Conservation (phyloP, 1,284 basidiomycete genomes). For the Cerrena zonata region DNA sequence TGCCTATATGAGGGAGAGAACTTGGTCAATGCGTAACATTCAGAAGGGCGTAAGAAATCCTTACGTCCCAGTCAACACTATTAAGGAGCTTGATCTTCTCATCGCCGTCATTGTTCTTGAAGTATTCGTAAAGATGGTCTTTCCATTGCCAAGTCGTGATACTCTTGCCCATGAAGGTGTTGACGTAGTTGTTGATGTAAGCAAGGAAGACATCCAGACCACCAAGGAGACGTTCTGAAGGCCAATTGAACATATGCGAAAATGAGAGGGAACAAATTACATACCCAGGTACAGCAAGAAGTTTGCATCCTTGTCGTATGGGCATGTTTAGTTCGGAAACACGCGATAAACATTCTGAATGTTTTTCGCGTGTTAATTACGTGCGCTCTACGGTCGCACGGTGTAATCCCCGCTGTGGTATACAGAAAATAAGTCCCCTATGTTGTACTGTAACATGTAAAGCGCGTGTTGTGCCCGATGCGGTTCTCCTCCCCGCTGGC, state of each 20-base stretch:
- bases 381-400: conserved; percentile 71
- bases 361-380: conserved; percentile 74
- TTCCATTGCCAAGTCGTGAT: conserved; percentile 90
- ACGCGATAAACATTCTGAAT: conserved; percentile 66
- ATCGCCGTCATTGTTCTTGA: conserved; percentile 50
- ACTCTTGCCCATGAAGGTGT: conserved; percentile 73
- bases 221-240: conserved; percentile 73
- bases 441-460: no score
- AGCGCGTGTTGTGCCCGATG: no score
- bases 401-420: no score
- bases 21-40: no score
- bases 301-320: conserved; percentile 75
- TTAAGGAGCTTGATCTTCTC: conserved; percentile 69
- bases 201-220: conserved; percentile 85
- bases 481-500: no score
- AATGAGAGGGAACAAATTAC: conserved; percentile 10
- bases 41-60: conserved; percentile 18
- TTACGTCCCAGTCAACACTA: conserved; percentile 74
- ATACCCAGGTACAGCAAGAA: conserved; percentile 63
- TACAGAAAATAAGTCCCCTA: no score
- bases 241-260: background rate
- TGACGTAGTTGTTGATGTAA: conserved; percentile 78
- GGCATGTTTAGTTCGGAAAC: conserved; percentile 55
- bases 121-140: conserved; percentile 79
- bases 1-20: no score